Evolutionary conservation across 805 yeast genomes (phyloP), one percentile per base, ranked within the genome.

Genomic region (Tetrapisispora nanseiensis): DNA sequence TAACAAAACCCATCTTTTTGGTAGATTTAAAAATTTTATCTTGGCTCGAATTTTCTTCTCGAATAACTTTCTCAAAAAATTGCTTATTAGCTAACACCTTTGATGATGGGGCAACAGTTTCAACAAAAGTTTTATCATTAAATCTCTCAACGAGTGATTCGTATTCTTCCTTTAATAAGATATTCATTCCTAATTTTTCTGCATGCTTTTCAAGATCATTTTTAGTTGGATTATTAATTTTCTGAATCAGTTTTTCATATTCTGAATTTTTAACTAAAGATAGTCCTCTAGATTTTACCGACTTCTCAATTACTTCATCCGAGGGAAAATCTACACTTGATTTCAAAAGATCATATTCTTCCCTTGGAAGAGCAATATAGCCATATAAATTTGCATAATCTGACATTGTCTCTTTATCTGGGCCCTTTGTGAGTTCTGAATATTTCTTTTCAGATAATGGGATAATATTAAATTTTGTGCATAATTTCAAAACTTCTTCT

Each of bases 51-150:
- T 55, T 59, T 27, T 55, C 61, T 33, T 56, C 51, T 20, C 54
- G 51, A 13, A 56, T 50, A 3, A 57, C 61, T 21, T 58, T 56
- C 37, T 63, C 68, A 47, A 61, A 64, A 41, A 53, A 61, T 16
- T 61, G 62, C 43, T 63, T 63, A 8, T 60, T 62, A 3, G 60
- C 61, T 21, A 57, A 45, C 33, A 64, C 65, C 41, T 62, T 65
- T 2, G 59, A 55, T 20, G 49, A 20, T 15, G 51, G 45, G 1
- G 47, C 37, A 9, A 46, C 28, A 7, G 43, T 36, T 12, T 44
- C 28, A 3, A 43, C 32, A 15, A 33, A 13, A 16, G 46, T 21
- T 35, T 41, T 47, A 21, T 26, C 32, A n/a, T 45, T 39, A 20
- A 22, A 31, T 37, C 37, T 43, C 20, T 37, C 43, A 18, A 33